These are phyloP conservation scores for Yarrowia alimentaria DNA, from an alignment of 805 yeast genomes.

Conservation along the genomic window DNA sequence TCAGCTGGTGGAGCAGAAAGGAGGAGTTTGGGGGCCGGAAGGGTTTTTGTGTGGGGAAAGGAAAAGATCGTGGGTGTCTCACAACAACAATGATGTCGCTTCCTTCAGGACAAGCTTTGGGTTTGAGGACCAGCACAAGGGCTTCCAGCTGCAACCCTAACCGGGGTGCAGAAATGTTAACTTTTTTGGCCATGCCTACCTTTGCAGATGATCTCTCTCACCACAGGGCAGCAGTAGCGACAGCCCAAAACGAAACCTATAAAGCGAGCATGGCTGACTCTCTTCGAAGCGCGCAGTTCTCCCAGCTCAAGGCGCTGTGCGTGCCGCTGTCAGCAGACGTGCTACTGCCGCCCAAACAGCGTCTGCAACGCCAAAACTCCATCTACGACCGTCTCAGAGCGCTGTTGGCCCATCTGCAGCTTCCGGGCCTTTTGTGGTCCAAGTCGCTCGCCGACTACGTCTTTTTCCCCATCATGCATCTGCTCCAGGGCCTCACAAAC, in stretches of 20 bases:
- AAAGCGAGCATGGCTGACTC: constrained; percentile 1
- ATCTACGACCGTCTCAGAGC: constrained; percentile 5
- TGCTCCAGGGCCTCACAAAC: constrained; percentile 29
- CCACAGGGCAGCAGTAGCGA: too few species aligned
- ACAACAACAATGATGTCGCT: constrained; percentile 9
- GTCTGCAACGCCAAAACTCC: constrained; percentile 9
- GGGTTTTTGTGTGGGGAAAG: background rate
- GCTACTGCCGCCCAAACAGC: constrained; percentile 3
- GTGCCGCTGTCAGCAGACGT: constrained; percentile 7
- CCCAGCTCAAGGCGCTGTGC: constrained; percentile 1
- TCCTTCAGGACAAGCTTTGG: background rate
- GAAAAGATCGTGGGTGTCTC: background rate
- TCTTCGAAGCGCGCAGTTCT: constrained; percentile 1
- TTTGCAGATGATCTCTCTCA: too few species aligned
- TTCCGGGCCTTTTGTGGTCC: constrained; percentile 12
- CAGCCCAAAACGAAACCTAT: background rate
- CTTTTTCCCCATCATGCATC: constrained; percentile 27
- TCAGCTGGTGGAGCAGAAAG: background rate
- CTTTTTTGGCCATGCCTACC: too few species aligned
- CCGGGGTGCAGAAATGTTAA: constrained; percentile 8
- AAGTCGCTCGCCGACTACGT: constrained; percentile 26
- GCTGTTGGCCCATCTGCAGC: background rate
- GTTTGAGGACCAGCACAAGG: background rate
- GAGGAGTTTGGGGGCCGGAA: too few species aligned
- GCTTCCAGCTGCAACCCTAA: constrained; percentile 5